Evolutionary conservation across 2,329 filamentous ascomycete species (phyloP).

Genomic region (Catunica adiposa): DNA sequence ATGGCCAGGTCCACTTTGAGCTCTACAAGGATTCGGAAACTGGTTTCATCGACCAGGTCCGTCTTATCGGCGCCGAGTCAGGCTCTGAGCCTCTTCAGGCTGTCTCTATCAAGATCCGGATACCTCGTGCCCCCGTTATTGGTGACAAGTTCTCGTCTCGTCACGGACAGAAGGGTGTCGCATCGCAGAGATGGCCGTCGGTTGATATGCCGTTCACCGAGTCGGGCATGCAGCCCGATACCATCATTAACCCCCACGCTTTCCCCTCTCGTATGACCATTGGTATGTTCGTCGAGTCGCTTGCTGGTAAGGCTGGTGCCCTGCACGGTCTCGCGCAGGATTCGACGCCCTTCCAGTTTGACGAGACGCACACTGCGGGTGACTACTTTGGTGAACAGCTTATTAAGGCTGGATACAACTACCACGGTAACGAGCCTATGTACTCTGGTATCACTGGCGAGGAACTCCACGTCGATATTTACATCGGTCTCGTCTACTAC

Average conservation of each 20-base stretch:
- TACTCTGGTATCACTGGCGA: conserved; percentile 94
- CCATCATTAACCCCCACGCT: conserved; percentile 98
- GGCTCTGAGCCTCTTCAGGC: conserved; percentile 73
- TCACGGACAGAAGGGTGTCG: conserved; percentile 95
- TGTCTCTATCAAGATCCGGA: conserved; percentile 80
- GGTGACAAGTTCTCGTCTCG: conserved; percentile 98
- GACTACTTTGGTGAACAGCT: conserved; percentile 96
- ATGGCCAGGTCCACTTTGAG: conserved; percentile 71
- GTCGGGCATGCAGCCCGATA: conserved; percentile 86
- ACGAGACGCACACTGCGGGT: conserved; percentile 76
- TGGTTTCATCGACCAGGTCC: conserved; percentile 83
- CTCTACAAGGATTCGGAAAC: conserved; percentile 88
- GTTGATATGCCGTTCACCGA: conserved; percentile 95
- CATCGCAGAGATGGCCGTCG: conserved; percentile 86
- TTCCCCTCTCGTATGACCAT: conserved; percentile 99
- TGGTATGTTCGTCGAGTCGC: conserved; percentile 95
- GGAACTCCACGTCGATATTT: conserved; percentile 88
- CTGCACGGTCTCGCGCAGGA: conserved; percentile 94
- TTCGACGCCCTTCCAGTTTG: conserved; percentile 86
- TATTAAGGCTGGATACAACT: conserved; percentile 90
- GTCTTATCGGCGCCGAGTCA: conserved; percentile 70
- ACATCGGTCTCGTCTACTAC: conserved; percentile 94
- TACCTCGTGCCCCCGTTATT: conserved; percentile 80
- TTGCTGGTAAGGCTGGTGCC: conserved; percentile 87
- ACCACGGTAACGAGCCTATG: conserved; percentile 96